Conservation (phyloP, 805 yeast genomes). For the Teunomyces aglyptinius region DNA sequence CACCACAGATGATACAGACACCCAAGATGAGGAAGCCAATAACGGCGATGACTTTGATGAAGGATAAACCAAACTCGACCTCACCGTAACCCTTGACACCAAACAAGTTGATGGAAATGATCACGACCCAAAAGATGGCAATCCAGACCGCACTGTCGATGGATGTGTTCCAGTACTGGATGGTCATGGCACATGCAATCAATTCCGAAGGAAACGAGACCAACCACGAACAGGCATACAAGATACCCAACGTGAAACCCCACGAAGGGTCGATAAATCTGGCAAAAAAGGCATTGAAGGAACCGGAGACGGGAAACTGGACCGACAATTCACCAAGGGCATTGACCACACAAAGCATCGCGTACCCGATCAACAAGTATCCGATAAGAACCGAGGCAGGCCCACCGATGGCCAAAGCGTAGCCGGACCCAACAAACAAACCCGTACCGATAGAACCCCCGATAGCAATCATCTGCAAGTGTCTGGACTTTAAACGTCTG, state of each 20-base stretch:
- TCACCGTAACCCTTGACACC: conserved; percentile 36
- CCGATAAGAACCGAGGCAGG: conserved; percentile 30
- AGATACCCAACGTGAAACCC: conserved; percentile 53
- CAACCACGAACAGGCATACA: conserved; percentile 39
- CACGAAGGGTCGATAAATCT: conserved; percentile 55
- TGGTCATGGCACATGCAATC: conserved; percentile 35
- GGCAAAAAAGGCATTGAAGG: conserved; percentile 49
- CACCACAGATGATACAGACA: conserved; percentile 29
- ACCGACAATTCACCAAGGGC: conserved; percentile 54
- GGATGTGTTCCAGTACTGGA: conserved; percentile 32
- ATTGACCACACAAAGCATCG: conserved; percentile 25
- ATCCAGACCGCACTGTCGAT: conserved; percentile 39
- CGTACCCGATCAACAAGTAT: conserved; percentile 21
- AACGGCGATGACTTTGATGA: conserved; percentile 27
- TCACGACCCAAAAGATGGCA: conserved; percentile 31
- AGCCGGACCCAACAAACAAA: conserved; percentile 49
- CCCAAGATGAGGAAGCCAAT: conserved; percentile 30
- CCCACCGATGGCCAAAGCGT: conserved; percentile 34
- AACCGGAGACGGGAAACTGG: conserved; percentile 53
- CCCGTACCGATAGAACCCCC: conserved; percentile 89
- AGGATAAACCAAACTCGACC: conserved; percentile 25
- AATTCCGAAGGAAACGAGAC: conserved; percentile 32
- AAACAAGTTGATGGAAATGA: conserved; percentile 33
- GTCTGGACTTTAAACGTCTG: conserved; percentile 43
- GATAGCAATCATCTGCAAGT: conserved; percentile 72